phyloP scores from a whole-genome alignment of 148 eudicot species.

The Rhododendron williamsianum region DNA sequence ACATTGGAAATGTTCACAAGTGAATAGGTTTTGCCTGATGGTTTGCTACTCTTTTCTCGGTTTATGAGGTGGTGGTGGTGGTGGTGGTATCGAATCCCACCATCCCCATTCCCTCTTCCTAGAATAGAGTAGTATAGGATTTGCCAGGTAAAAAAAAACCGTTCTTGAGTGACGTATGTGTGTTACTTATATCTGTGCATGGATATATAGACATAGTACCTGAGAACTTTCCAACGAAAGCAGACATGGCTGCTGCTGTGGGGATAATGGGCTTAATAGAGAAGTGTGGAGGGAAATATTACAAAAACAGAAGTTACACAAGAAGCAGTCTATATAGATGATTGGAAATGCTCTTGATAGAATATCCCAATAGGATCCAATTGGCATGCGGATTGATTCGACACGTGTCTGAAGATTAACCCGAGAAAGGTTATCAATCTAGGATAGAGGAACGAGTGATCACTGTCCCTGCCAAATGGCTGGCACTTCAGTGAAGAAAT shows the following conservation, averaged over 20 bases:
- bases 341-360: conserved; percentile 3
- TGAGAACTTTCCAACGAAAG: conserved; percentile 88
- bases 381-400: not conserved
- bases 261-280: not conserved
- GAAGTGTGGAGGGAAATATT: not conserved
- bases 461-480: conserved; percentile 28
- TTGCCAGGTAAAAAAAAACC: not conserved
- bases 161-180: not conserved
- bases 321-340: conserved; percentile 26
- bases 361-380: conserved; percentile 33
- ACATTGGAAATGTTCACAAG: not conserved
- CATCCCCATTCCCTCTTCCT: not conserved
- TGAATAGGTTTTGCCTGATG: not conserved
- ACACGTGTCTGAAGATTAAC: conserved; percentile 56
- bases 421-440: conserved; percentile 52
- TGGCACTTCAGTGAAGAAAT: conserved; percentile 11
- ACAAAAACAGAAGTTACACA: not conserved
- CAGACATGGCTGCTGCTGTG: conserved; percentile 57
- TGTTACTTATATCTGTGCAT: not conserved
- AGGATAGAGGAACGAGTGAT: conserved; percentile 63
- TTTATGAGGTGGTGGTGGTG: not conserved
- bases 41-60: not conserved
- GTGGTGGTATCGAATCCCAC: not conserved
- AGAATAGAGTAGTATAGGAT: not conserved
- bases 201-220: conserved; percentile 33